Percentiles rank a stretch among this genome's conserved stretches.
These are phyloP conservation scores for Ceratobasidium papillatum DNA, from an alignment of 1,284 basidiomycete genomes.

Conservation along the genomic window DNA sequence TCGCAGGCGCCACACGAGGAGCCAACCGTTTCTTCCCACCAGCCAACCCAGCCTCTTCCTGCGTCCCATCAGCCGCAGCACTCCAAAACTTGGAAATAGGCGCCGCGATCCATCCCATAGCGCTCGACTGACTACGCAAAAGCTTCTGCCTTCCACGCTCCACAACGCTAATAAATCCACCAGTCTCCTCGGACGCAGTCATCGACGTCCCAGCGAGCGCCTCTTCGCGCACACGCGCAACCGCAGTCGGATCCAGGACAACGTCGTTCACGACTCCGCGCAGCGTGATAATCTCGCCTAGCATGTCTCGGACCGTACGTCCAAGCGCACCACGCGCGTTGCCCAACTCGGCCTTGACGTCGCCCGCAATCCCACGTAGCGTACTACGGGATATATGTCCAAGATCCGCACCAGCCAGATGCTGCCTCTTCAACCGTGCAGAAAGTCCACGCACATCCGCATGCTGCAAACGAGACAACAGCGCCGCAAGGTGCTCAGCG, in stretches of 20 bases:
- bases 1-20: slow-evolving; percentile 80
- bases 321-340: slow-evolving; percentile 67
- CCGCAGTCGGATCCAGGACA: slow-evolving; percentile 84
- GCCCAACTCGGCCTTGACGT: slow-evolving; percentile 81
- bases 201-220: slow-evolving; percentile 62
- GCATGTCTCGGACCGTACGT: slow-evolving; percentile 85
- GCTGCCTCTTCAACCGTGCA: slow-evolving; percentile 89
- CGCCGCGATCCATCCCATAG: slow-evolving; percentile 76
- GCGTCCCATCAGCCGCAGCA: slow-evolving; percentile 26
- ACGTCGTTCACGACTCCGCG: slow-evolving; percentile 89
- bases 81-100: slow-evolving; percentile 80
- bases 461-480: slow-evolving; percentile 76
- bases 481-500: slow-evolving; percentile 68
- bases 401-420: slow-evolving; percentile 86
- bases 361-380: slow-evolving; percentile 76
- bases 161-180: slow-evolving; percentile 57
- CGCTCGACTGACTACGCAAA: slow-evolving; percentile 48
- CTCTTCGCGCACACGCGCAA: slow-evolving; percentile 73
- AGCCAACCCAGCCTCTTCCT: slow-evolving; percentile 48
- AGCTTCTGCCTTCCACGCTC: slow-evolving; percentile 50
- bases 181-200: slow-evolving; percentile 55
- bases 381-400: slow-evolving; percentile 88
- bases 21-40: slow-evolving; percentile 52
- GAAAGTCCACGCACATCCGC: slow-evolving; percentile 90
- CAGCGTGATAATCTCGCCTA: slow-evolving; percentile 84